Evolutionary conservation across 23 red algal genomes (phyloP).

Genomic region (Cyanidioschyzon merolae): DNA sequence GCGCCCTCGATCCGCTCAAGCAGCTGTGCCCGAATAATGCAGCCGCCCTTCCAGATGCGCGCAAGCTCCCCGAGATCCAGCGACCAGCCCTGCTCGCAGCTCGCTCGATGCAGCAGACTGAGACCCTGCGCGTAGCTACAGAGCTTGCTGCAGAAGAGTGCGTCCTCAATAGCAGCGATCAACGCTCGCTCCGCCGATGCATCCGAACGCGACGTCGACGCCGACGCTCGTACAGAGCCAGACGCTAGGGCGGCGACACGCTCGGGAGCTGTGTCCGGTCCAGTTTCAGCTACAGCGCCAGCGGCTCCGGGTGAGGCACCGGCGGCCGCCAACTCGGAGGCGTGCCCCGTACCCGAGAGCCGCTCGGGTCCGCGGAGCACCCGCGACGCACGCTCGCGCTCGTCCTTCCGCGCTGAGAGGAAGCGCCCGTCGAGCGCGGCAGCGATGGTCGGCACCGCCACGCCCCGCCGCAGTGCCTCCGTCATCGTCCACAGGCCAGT

Average conservation of each 20-base stretch:
- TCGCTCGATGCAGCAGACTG: constrained; percentile 67
- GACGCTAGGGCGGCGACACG: neutral
- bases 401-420: constrained; percentile 81
- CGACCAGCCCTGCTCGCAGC: constrained; percentile 55
- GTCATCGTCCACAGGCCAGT: constrained; percentile 98
- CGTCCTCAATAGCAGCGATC: constrained; percentile 42
- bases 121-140: constrained; percentile 98
- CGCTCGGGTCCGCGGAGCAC: neutral
- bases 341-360: no score
- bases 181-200: constrained; percentile 17
- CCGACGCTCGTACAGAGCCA: no score
- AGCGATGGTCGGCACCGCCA: constrained; percentile 71
- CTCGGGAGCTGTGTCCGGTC: neutral
- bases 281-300: neutral
- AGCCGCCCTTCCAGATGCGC: constrained; percentile 98
- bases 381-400: constrained; percentile 31
- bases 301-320: neutral
- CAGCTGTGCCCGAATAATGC: constrained; percentile 94
- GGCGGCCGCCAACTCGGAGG: neutral
- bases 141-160: constrained; percentile 85
- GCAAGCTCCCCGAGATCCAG: constrained; percentile 79
- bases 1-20: constrained; percentile 93
- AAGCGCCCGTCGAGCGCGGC: constrained; percentile 80
- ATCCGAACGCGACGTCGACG: constrained; percentile 17
- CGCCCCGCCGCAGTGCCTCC: constrained; percentile 64